Percentiles rank a stretch among this genome's conserved stretches.
These are phyloP conservation scores for Fusarium sp. DNA, from an alignment of 2,329 filamentous ascomycete genomes.

Conservation along the genomic window DNA sequence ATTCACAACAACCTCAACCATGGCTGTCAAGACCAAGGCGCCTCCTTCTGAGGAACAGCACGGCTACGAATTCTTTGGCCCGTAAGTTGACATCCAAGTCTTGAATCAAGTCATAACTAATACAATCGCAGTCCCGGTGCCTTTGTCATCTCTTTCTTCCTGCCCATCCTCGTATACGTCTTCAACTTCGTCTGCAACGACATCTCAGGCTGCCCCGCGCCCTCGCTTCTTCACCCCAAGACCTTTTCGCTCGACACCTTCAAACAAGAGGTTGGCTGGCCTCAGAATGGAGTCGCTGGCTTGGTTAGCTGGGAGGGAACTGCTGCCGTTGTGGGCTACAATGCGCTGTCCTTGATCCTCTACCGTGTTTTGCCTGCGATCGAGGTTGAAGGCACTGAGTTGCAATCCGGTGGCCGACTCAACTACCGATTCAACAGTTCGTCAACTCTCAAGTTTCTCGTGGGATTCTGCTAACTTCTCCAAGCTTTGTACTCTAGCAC, in stretches of 20 bases:
- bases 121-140: constrained; percentile 74
- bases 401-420: constrained; percentile 78
- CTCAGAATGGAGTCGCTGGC: constrained; percentile 74
- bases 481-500: constrained; percentile 81
- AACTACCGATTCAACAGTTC: constrained; percentile 86
- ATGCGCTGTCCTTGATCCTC: constrained; percentile 79
- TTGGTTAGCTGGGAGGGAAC: constrained; percentile 78
- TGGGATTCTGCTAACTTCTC: constrained; percentile 26
- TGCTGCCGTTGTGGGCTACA: constrained; percentile 81
- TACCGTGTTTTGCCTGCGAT: constrained; percentile 82
- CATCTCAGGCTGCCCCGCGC: constrained; percentile 88
- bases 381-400: constrained; percentile 76
- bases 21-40: constrained; percentile 51
- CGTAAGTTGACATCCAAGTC: constrained; percentile 54
- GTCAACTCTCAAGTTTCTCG: constrained; percentile 37
- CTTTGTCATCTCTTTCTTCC: constrained; percentile 80
- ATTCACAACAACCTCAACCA: constrained; percentile 38
- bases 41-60: constrained; percentile 52
- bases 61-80: constrained; percentile 66
- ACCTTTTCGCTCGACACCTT: constrained; percentile 78
- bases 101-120: constrained; percentile 10
- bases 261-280: constrained; percentile 87
- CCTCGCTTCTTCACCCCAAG: constrained; percentile 79
- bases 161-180: constrained; percentile 82
- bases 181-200: constrained; percentile 93